Conservation (phyloP, 345 rosid species). For the Trapa bicornis region DNA sequence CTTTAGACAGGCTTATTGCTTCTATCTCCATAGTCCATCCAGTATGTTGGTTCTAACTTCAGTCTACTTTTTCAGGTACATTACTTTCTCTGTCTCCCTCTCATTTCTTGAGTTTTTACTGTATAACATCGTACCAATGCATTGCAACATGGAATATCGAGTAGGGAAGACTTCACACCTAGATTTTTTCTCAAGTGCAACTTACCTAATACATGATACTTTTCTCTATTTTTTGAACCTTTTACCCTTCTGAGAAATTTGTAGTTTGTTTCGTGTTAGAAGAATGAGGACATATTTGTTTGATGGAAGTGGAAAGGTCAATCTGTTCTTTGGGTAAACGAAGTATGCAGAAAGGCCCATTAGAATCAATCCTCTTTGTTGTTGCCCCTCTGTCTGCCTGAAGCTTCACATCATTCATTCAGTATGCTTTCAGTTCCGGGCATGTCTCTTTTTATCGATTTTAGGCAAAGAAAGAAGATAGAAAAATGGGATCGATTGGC, state of each 20-base stretch:
- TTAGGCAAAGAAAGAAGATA: background rate
- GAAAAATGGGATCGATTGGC: background rate
- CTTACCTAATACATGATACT: background rate
- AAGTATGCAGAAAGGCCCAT: conserved; percentile 11
- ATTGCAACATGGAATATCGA: background rate
- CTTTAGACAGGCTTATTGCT: background rate
- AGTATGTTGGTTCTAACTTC: background rate
- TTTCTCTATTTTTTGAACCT: background rate
- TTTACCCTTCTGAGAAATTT: no score
- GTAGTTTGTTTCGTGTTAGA: conserved; percentile 7
- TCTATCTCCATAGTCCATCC: conserved; percentile 1
- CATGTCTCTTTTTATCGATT: background rate
- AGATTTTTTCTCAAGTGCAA: no score
- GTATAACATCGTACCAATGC: background rate
- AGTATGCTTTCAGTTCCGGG: background rate
- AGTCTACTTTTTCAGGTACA: conserved; percentile 7
- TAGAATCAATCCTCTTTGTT: conserved; percentile 8
- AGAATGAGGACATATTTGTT: conserved; percentile 8
- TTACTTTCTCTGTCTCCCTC: background rate
- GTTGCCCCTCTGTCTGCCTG: background rate
- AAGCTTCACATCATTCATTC: background rate
- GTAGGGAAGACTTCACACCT: background rate
- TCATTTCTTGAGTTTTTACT: background rate
- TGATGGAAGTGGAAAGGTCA: background rate
- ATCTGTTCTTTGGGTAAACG: conserved; percentile 8